Conservation (phyloP, 2,329 filamentous ascomycete species). For the Byssothecium circinans region DNA sequence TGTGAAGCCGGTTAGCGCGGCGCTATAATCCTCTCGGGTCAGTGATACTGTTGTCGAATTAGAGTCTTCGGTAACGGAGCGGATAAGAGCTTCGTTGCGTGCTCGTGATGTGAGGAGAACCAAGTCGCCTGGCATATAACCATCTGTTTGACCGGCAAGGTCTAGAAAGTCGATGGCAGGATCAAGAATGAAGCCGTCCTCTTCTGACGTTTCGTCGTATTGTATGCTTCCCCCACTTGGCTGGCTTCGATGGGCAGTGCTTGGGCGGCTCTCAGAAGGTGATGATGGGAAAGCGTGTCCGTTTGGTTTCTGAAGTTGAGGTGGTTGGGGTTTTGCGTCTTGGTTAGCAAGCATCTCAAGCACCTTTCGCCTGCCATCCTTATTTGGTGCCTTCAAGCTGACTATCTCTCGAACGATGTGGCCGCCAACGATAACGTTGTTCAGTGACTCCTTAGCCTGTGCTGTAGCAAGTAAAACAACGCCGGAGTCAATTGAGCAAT, state of each 20-base stretch:
- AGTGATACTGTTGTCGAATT: slow-evolving; percentile 59
- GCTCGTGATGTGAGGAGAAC: slow-evolving; percentile 83
- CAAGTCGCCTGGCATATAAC: slow-evolving; percentile 96
- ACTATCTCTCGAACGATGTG: slow-evolving; percentile 93
- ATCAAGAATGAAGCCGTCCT: slow-evolving; percentile 70
- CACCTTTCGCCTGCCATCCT: slow-evolving; percentile 81
- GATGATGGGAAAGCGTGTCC: slow-evolving; percentile 39
- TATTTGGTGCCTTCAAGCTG: slow-evolving; percentile 85
- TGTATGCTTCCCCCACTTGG: slow-evolving; percentile 41
- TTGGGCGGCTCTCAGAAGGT: slow-evolving; percentile 54
- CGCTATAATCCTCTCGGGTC: slow-evolving; percentile 74
- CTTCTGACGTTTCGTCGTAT: slow-evolving; percentile 39
- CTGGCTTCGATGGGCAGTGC: slow-evolving; percentile 47
- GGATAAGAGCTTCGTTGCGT: slow-evolving; percentile 88
- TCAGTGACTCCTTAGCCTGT: slow-evolving; percentile 88
- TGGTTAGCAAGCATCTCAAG: slow-evolving; percentile 73
- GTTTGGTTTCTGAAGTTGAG: slow-evolving; percentile 22
- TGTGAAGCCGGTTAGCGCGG: slow-evolving; percentile 87
- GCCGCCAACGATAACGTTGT: slow-evolving; percentile 86
- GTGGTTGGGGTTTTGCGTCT: slow-evolving; percentile 31
- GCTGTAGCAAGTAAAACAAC: slow-evolving; percentile 89
- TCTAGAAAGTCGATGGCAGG: slow-evolving; percentile 85
- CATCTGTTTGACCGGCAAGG: slow-evolving; percentile 89
- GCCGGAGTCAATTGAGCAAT: slow-evolving; percentile 75
- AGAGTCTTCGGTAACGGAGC: slow-evolving; percentile 61